phyloP scores from a whole-genome alignment of 768 basidiomycete species.

The Kwoniella dejecticola region DNA sequence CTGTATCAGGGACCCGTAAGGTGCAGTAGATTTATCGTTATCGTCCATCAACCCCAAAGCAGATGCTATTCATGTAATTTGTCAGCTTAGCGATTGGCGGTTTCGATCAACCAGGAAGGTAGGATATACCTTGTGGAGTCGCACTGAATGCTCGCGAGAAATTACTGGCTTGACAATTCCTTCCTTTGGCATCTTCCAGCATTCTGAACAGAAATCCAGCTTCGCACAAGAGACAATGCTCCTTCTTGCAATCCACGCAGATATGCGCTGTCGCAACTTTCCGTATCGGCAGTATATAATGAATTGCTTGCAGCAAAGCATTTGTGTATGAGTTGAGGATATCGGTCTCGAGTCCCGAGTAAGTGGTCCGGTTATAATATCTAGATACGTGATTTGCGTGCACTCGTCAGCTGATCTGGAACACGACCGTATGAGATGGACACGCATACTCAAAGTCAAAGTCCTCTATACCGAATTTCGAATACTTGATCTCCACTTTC shows the following conservation, averaged over 20 bases:
- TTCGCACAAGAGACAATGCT: conserved; percentile 93
- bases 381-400: conserved; percentile 59
- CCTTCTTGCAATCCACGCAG: conserved; percentile 78
- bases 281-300: conserved; percentile 77
- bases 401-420: neutral
- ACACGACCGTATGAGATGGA: neutral
- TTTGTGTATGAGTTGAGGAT: conserved; percentile 98
- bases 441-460: conserved; percentile 87
- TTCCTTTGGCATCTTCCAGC: conserved; percentile 91
- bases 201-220: conserved; percentile 91
- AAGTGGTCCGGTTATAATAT: conserved; percentile 89
- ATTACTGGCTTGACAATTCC: conserved; percentile 94
- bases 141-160: conserved; percentile 92
- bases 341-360: conserved; percentile 92
- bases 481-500: conserved; percentile 95
- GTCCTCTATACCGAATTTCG: conserved; percentile 97
- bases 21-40: conserved; percentile 70
- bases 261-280: conserved; percentile 87
- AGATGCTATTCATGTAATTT: conserved; percentile 57
- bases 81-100: neutral
- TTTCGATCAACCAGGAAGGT: neutral
- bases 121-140: conserved; percentile 72
- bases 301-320: conserved; percentile 81
- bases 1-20: conserved; percentile 87
- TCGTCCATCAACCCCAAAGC: conserved; percentile 88